Conservation (phyloP, 768 basidiomycete species). For the Termitomyces sp. region DNA sequence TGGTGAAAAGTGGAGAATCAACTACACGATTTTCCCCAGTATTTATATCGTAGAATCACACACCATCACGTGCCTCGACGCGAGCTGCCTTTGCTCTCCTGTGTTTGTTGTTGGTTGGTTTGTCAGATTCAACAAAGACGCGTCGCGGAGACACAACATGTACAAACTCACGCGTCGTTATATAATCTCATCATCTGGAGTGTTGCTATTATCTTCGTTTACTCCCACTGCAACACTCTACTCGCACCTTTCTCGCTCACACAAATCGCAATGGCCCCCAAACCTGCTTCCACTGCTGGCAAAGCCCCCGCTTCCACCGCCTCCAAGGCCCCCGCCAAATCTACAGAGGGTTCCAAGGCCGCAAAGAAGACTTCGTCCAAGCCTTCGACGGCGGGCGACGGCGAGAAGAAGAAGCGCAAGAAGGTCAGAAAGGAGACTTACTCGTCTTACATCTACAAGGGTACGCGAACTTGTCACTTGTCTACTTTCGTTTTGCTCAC, state of each 20-base stretch:
- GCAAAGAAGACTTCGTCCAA: conserved; percentile 71
- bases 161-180: conserved; percentile 39
- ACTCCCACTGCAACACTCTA: conserved; percentile 9
- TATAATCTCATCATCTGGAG: conserved; percentile 25
- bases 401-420: conserved; percentile 85
- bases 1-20: conserved; percentile 15
- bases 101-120: conserved; percentile 1
- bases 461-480: conserved; percentile 24
- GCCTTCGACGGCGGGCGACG: conserved; percentile 42
- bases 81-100: background rate
- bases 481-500: background rate
- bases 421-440: conserved; percentile 90
- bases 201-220: conserved; percentile 28
- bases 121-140: conserved; percentile 29
- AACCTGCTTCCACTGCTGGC: conserved; percentile 77
- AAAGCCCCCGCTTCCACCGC: conserved; percentile 68
- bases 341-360: conserved; percentile 57
- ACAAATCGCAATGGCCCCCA: conserved; percentile 59
- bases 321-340: conserved; percentile 70
- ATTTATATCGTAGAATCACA: conserved; percentile 28
- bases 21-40: conserved; percentile 7
- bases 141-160: conserved; percentile 33
- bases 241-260: background rate
- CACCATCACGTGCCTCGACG: conserved; percentile 13
- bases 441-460: conserved; percentile 94